Evolutionary conservation across 768 basidiomycete genomes (phyloP), one percentile per base, ranked within the genome.

Genomic region (Leccinum imitatum): DNA sequence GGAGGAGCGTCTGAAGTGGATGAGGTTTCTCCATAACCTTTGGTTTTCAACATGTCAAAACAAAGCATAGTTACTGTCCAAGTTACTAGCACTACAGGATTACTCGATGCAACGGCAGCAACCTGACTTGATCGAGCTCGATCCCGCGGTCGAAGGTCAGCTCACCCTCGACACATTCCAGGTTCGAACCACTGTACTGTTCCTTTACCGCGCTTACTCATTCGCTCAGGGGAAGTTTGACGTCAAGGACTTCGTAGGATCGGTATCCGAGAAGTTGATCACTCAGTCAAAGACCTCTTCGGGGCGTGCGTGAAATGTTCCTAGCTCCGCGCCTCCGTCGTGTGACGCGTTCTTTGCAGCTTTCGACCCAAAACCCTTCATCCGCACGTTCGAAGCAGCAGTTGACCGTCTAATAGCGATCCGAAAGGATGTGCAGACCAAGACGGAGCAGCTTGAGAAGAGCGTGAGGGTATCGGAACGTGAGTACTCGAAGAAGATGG

Each of bases 291-390:
- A 94, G 73, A 83, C 82, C 46, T 84, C 86, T 69, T 79, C 92
- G 30, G 94, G 92, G 56, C 93, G 94, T 87, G 68, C 66, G 85
- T 90, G 76, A 78, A 35, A 37, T 59, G 15, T 25, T 25, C 23
- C 58, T 6, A 53, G 37, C 50, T 25, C 23, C 23, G 19, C 17
- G 6, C 44, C n/a, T 46, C 48, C 9, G 13, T 56, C 37, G 11
- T 48, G n/a, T 66, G 58, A 64, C 54, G 56, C 41, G 53, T 58
- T 56, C 51, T 33, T 62, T 53, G 15, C 61, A 95, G 93, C 95
- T n/a, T 96, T 96, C 68, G 87, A 96, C 68, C 93, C 95, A 5
- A 89, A 90, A 67, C 93, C 95, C 0, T 97, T 98, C 75, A 90
- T 98, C 61, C 79, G 84, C 56, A 94, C 91, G 4, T 96, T 99